Conservation (phyloP, 2,329 filamentous ascomycete genomes). For the Sphaerostilbella broomeana region DNA sequence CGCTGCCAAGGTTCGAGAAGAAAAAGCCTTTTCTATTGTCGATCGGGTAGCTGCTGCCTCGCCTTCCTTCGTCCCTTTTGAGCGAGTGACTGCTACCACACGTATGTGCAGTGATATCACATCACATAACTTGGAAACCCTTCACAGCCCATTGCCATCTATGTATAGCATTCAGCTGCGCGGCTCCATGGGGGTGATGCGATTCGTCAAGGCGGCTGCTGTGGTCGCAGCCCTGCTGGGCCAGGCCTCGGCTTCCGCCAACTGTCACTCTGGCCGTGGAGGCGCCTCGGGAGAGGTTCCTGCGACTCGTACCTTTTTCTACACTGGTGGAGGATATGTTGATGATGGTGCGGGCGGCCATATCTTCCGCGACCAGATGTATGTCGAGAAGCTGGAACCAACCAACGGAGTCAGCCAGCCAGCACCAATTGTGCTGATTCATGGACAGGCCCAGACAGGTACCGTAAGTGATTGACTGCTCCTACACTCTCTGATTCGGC, state of each 20-base stretch:
- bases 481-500: too few relatives aligned
- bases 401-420: constrained; percentile 17
- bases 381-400: constrained; percentile 43
- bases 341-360: constrained; percentile 24
- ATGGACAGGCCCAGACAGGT: constrained; percentile 36
- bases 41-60: too few relatives aligned
- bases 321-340: constrained; percentile 32
- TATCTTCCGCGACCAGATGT: constrained; percentile 41
- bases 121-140: too few relatives aligned
- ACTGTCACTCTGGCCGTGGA: neutral
- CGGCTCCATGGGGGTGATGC: too few relatives aligned
- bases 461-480: constrained; percentile 26
- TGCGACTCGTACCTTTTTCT: constrained; percentile 27
- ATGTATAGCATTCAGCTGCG: too few relatives aligned
- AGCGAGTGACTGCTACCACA: too few relatives aligned
- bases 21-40: too few relatives aligned
- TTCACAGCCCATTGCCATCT: too few relatives aligned
- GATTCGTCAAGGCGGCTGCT: constrained; percentile 1
- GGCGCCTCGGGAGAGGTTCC: constrained; percentile 12
- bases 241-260: neutral
- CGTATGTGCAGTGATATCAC: too few relatives aligned
- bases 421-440: constrained; percentile 36
- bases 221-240: constrained; percentile 4
- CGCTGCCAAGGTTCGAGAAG: too few relatives aligned
- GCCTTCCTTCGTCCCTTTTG: too few relatives aligned